Conservation (phyloP, 2,329 filamentous ascomycete genomes). For the Lasiodiplodia theobromae region DNA sequence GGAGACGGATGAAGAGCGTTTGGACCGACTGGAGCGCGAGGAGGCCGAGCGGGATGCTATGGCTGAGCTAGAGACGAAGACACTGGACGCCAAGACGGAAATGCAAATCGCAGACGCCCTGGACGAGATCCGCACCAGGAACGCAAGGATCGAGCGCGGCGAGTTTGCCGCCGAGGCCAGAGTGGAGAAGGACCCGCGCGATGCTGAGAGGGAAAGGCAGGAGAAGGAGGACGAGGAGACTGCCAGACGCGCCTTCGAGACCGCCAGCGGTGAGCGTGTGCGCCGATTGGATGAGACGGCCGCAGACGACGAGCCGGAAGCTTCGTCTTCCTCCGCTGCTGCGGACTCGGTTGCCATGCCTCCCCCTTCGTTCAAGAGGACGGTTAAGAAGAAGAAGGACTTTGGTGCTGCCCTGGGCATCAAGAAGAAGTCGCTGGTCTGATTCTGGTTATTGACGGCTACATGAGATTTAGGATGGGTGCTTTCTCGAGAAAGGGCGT, state of each 20-base stretch:
- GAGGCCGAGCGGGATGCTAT: constrained; percentile 87
- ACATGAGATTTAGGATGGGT: not conserved
- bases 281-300: constrained; percentile 34
- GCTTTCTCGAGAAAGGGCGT: not conserved
- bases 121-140: constrained; percentile 91
- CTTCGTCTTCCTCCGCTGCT: constrained; percentile 36
- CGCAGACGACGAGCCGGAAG: constrained; percentile 44
- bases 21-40: constrained; percentile 83
- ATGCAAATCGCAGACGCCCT: constrained; percentile 97
- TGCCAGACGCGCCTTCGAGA: constrained; percentile 77
- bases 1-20: constrained; percentile 85
- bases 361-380: constrained; percentile 74
- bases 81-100: constrained; percentile 87
- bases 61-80: constrained; percentile 94
- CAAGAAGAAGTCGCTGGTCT: constrained; percentile 71
- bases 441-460: not conserved
- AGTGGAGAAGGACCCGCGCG: constrained; percentile 58
- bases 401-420: constrained; percentile 78
- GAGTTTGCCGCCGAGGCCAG: constrained; percentile 68
- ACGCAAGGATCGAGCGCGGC: constrained; percentile 83
- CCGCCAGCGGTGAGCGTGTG: constrained; percentile 30
- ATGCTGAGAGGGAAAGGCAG: constrained; percentile 67
- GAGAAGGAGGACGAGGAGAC: constrained; percentile 86
- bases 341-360: constrained; percentile 45
- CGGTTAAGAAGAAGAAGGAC: constrained; percentile 88